These are phyloP conservation scores for Colletotrichum musae DNA, from an alignment of 2,329 filamentous ascomycete genomes.

Conservation along the genomic window DNA sequence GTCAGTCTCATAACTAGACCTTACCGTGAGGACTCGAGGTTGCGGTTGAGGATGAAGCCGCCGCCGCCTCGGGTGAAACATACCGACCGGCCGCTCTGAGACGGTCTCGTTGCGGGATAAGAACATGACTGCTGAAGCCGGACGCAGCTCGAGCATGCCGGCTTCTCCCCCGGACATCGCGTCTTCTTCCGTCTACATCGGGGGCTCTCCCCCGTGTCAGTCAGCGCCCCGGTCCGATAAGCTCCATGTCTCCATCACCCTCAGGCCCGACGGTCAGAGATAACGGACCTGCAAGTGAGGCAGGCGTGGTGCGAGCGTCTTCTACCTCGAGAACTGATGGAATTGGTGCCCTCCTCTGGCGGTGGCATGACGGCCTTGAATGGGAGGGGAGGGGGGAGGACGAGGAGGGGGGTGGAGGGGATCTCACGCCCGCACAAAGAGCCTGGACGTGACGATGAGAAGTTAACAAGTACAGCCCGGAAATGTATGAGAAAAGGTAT, in stretches of 20 bases:
- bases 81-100: slow-evolving; percentile 61
- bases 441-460: slow-evolving; percentile 15
- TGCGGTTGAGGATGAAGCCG: neutral
- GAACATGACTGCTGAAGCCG: slow-evolving; percentile 63
- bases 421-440: slow-evolving; percentile 26
- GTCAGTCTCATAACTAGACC: slow-evolving; percentile 7
- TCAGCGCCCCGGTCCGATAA: slow-evolving; percentile 34
- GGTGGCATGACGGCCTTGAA: slow-evolving; percentile 47
- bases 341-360: slow-evolving; percentile 47
- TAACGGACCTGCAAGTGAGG: slow-evolving; percentile 62
- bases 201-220: slow-evolving; percentile 32
- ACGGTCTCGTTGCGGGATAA: slow-evolving; percentile 57
- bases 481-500: slow-evolving; percentile 9
- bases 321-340: slow-evolving; percentile 50
- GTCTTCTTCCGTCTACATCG: slow-evolving; percentile 62
- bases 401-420: slow-evolving; percentile 1
- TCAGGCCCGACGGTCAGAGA: neutral
- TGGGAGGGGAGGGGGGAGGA: slow-evolving; percentile 1
- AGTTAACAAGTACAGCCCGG: slow-evolving; percentile 10
- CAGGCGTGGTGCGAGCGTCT: slow-evolving; percentile 59
- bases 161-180: slow-evolving; percentile 66
- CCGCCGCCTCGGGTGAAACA: slow-evolving; percentile 36
- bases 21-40: too few species aligned
- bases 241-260: neutral
- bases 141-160: slow-evolving; percentile 65